Evolutionary conservation across 768 basidiomycete genomes (phyloP), one percentile per base, ranked within the genome.

Genomic region (Mycena albidolilacea): DNA sequence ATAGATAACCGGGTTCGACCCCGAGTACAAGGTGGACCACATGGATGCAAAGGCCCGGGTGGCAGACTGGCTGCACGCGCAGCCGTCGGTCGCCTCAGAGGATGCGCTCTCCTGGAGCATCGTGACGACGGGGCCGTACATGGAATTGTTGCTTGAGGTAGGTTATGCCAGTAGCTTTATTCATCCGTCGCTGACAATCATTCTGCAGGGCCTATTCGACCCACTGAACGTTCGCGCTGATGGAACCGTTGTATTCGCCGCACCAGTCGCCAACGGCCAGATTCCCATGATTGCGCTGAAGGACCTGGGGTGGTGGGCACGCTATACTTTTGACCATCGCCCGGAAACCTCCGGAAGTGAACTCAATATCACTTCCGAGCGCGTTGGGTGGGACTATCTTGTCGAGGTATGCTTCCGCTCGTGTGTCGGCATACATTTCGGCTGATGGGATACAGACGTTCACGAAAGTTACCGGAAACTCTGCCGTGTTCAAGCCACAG

Each of bases 221-320:
- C 70, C 70, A 8, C 50, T 71, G 7, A 66, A 66, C 15, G 73
- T 78, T 30, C 82, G 82, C 52, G 77, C 77, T 19, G 85, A 86
- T 61, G 85, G 85, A 11, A 84, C 85, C 15, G 78, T 82, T 46
- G 81, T 85, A 17, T 86, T 85, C 73, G 84, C 82, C 10, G 76
- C 81, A 12, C 83, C 84, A 0, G 78, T 85, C 37, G 78, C 72
- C 8, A 79, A 83, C 59, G 84, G 84, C 0, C 80, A 80, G 57
- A 78, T 84, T n/a, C 82, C 84, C 23, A 80, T 85, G 79, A 84
- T 85, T 44, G 81, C 84, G 5, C 78, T 86, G 15, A 75, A 80
- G 39, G 85, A 86, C 72, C 78, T 85, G 6, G 85, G 82, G 38
- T 85, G 80, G 79, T 86, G 82, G 81, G 81, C 80, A 17, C 81